phyloP scores from a whole-genome alignment of 2,329 filamentous ascomycete species.

The Sporothrix phasma region DNA sequence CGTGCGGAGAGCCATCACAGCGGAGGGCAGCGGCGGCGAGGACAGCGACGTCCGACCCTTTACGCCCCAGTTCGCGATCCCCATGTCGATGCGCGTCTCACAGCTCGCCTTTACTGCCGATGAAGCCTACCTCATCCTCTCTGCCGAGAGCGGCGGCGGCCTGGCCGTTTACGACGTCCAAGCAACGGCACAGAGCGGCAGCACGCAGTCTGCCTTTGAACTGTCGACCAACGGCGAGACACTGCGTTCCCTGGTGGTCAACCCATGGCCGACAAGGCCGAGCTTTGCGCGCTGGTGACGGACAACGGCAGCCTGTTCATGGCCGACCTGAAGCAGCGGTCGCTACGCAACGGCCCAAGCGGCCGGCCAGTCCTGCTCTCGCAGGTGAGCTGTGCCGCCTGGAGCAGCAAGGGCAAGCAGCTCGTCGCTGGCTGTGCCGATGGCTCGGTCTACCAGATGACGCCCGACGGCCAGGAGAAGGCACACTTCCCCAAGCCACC shows the following conservation, averaged over 20 bases:
- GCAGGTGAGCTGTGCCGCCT: slow-evolving; percentile 73
- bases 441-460: slow-evolving; percentile 74
- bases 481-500: slow-evolving; percentile 71
- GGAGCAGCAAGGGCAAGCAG: slow-evolving; percentile 92
- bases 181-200: slow-evolving; percentile 55
- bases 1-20: slow-evolving; percentile 64
- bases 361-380: slow-evolving; percentile 56
- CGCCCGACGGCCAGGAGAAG: slow-evolving; percentile 66
- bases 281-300: slow-evolving; percentile 73
- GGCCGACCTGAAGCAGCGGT: slow-evolving; percentile 63
- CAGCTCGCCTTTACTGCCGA: slow-evolving; percentile 89
- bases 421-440: slow-evolving; percentile 76
- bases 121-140: slow-evolving; percentile 73
- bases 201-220: slow-evolving; percentile 56
- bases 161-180: slow-evolving; percentile 74
- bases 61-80: slow-evolving; percentile 61
- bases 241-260: slow-evolving; percentile 66
- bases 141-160: slow-evolving; percentile 70
- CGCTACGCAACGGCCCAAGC: slow-evolving; percentile 46
- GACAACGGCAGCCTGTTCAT: slow-evolving; percentile 72
- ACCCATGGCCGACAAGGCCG: slow-evolving; percentile 65
- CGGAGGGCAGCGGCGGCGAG: slow-evolving; percentile 31
- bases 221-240: slow-evolving; percentile 65
- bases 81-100: slow-evolving; percentile 65
- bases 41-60: slow-evolving; percentile 61